Base-by-base conservation (phyloP, 108 stramenopile species). In the Nitzschia palea region DNA sequence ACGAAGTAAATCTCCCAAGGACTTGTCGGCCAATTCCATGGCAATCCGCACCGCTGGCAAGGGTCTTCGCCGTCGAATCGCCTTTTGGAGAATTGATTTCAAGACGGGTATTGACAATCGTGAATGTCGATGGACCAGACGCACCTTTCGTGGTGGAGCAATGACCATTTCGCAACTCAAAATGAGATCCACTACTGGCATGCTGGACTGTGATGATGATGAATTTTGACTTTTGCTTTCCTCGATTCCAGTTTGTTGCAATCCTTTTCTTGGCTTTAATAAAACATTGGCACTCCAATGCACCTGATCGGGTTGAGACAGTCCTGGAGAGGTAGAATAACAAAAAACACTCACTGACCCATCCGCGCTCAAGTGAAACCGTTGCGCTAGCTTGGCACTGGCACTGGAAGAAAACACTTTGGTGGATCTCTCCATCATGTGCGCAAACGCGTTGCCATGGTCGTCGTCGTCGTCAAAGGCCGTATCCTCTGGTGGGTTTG, bases 51-150 rank as follows among this genome's bases (percentile, higher is more conserved):
- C 85, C 14, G 90, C 73, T 10, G 95, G 90, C 8, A 92, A 66
- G 23, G 90, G 90, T 43, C 76, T 77, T 3, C 91, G 83, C 26
- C 90, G 69, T 45, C 90, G 85, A 36, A 95, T 80, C 18, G 78
- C 70, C 57, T 95, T 95, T 79, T 95, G 95, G 26, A 95, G 68
- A 32, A 89, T 83, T n/a, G 91, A 93, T 76, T 95, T 95, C 23
- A 95, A 73, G 6, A 85, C 69, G 58, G 90, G 71, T 42, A 87
- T 76, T 37, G 88, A 87, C 3, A 92, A 70, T 28, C 77, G 70
- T 22, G 86, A 86, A 72, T 92, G 90, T 6, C 26, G 33, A 32
- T 53, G 71, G 18, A 91, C 90, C 55, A 85, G 68, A 44, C 74
- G 67, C 1, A 30, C 51, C 9, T 36, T 47, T 2, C 27, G 43